Percentiles rank a stretch among this genome's conserved stretches.
Evolutionary conservation across 1,139 yeast species (phyloP).

Genomic region (Geotrichum restrictum): DNA sequence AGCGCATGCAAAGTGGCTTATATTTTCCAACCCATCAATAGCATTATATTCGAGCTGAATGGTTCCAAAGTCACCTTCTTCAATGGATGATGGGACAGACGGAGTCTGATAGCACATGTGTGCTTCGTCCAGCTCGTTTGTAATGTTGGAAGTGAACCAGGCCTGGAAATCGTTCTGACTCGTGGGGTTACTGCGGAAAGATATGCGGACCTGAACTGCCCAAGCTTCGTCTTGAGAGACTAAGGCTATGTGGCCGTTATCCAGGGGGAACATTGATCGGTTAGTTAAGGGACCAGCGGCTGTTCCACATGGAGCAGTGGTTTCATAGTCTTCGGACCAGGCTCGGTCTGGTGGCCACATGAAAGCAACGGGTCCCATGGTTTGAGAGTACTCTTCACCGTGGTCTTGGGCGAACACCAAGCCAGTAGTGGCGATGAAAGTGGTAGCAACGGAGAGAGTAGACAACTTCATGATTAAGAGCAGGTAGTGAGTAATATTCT

Average conservation of each 20-base stretch:
- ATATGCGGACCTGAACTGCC: conserved; percentile 40
- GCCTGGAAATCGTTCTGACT: conserved; percentile 41
- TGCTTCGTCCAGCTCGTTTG: conserved; percentile 41
- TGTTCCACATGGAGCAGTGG: conserved; percentile 45
- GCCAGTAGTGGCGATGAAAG: conserved; percentile 29
- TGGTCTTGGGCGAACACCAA: conserved; percentile 36
- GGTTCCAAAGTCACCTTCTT: conserved; percentile 42
- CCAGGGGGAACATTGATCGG: conserved; percentile 44
- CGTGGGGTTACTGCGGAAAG: conserved; percentile 40
- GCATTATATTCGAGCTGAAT: conserved; percentile 43
- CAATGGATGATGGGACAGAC: conserved; percentile 39
- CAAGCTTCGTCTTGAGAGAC: conserved; percentile 42
- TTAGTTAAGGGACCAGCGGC: conserved; percentile 33
- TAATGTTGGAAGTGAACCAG: conserved; percentile 41
- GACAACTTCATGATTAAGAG: conserved; percentile 18
- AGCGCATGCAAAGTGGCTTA: conserved; percentile 43
- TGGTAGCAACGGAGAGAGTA: conserved; percentile 9
- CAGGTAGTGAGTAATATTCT: background rate
- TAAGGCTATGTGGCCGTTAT: conserved; percentile 44
- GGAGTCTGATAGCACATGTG: conserved; percentile 45
- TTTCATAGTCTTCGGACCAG: conserved; percentile 44
- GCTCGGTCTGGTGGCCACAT: conserved; percentile 43
- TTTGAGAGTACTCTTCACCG: conserved; percentile 38
- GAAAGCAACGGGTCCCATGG: conserved; percentile 46
- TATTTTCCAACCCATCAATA: conserved; percentile 38